Conservation (phyloP, 352 stramenopile genomes). For the Globisporangium carolinianum region DNA sequence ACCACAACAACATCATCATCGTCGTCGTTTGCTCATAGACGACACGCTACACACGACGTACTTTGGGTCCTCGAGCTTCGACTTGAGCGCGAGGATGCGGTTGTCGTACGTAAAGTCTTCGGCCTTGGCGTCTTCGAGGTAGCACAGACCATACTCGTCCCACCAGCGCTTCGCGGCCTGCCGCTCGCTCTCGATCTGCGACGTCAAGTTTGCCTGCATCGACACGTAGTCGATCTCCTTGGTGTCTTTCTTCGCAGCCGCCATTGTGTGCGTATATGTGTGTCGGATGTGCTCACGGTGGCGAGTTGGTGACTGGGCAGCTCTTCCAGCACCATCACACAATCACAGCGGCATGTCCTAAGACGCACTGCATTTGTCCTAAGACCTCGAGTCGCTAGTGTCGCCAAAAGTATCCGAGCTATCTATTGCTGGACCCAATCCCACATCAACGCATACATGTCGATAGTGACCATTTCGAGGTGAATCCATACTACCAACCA, state of each 20-base stretch:
- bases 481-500: too few species aligned
- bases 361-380: too few species aligned
- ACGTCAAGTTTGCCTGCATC: slow-evolving; percentile 74
- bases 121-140: slow-evolving; percentile 65
- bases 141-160: slow-evolving; percentile 76
- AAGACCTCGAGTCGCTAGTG: too few species aligned
- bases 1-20: neutral
- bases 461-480: too few species aligned
- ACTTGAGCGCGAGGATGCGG: slow-evolving; percentile 63
- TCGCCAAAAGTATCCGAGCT: too few species aligned
- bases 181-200: slow-evolving; percentile 78
- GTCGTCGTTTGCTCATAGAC: too few species aligned
- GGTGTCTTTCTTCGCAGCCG: slow-evolving; percentile 32
- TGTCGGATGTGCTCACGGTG: neutral
- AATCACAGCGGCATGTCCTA: too few species aligned
- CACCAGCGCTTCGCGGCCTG: slow-evolving; percentile 75
- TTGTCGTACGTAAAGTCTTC: slow-evolving; percentile 83
- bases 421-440: too few species aligned
- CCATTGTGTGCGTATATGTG: slow-evolving; percentile 12
- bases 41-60: slow-evolving; percentile 10
- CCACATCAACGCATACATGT: too few species aligned
- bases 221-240: slow-evolving; percentile 84
- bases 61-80: slow-evolving; percentile 55
- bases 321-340: too few species aligned
- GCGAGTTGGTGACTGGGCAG: too few species aligned